These are phyloP conservation scores for Emmonsiellopsis sp. DNA, from an alignment of 2,329 filamentous ascomycete genomes.

Conservation along the genomic window DNA sequence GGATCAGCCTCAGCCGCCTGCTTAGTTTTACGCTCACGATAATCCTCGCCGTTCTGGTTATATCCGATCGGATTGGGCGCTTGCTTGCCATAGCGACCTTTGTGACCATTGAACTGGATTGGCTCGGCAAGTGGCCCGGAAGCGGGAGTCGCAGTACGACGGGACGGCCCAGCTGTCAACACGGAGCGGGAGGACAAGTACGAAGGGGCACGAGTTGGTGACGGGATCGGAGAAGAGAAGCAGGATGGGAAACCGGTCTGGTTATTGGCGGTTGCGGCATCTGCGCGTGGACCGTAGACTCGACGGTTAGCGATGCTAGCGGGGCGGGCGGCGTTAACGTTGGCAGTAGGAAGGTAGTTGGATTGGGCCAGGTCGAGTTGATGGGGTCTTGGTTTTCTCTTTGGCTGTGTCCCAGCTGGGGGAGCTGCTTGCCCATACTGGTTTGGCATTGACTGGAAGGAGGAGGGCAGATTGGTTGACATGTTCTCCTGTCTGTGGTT, in stretches of 20 bases:
- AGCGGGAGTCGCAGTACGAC: not conserved
- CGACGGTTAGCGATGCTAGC: not conserved
- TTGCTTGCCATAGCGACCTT: not conserved
- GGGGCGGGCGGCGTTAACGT: not conserved
- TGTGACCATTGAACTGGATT: not conserved
- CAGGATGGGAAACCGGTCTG: not conserved
- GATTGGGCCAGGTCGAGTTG: not conserved
- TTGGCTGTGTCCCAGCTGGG: not conserved
- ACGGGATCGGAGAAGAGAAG: not conserved
- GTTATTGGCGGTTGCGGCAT: not conserved
- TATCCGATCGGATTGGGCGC: not conserved
- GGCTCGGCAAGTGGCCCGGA: not conserved
- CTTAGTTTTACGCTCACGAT: not conserved
- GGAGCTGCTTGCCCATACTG: not conserved
- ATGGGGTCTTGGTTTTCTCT: too few species aligned
- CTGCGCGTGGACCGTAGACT: not conserved
- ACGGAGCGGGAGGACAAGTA: not conserved
- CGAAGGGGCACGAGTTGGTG: not conserved
- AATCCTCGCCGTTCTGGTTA: not conserved
- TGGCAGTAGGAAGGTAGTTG: not conserved
- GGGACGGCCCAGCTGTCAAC: not conserved
- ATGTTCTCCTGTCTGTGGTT: not conserved
- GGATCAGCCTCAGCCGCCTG: not conserved
- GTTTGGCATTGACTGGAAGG: not conserved
- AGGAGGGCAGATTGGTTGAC: not conserved